Conservation (phyloP, 306 rosid genomes). For the Cicer cuneatum region DNA sequence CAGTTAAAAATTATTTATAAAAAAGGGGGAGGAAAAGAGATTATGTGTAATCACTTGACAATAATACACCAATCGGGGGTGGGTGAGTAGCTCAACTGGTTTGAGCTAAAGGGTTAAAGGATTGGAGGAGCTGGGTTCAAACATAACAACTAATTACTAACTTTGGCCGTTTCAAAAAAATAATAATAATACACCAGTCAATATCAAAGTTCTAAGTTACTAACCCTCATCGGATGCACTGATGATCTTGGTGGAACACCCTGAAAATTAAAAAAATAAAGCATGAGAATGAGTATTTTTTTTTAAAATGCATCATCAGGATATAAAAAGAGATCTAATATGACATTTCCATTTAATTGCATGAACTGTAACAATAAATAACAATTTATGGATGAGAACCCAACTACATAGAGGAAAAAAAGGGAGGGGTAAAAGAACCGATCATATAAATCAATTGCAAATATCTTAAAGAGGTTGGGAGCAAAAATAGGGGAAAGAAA, state of each 20-base stretch:
- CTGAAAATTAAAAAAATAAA: constrained; percentile 58
- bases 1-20: constrained; percentile 16
- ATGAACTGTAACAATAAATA: constrained; percentile 37
- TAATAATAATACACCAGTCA: constrained; percentile 31
- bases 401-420: constrained; percentile 18
- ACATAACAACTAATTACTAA: too few relatives aligned
- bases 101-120: too few relatives aligned
- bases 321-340: constrained; percentile 9
- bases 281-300: too few relatives aligned
- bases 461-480: constrained; percentile 22
- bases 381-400: constrained; percentile 30
- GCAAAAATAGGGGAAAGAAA: neutral
- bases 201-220: constrained; percentile 43
- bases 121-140: too few relatives aligned
- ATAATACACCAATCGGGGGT: constrained; percentile 17
- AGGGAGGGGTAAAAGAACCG: neutral
- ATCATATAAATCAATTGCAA: constrained; percentile 18
- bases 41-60: constrained; percentile 7
- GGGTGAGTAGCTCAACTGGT: too few relatives aligned
- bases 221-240: constrained; percentile 99
- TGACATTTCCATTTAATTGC: constrained; percentile 23
- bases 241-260: constrained; percentile 97
- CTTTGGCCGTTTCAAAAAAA: too few relatives aligned
- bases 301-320: neutral
- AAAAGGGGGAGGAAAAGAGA: constrained; percentile 17